phyloP scores from a whole-genome alignment of 148 eudicot species.

The Rhododendron simsii region DNA sequence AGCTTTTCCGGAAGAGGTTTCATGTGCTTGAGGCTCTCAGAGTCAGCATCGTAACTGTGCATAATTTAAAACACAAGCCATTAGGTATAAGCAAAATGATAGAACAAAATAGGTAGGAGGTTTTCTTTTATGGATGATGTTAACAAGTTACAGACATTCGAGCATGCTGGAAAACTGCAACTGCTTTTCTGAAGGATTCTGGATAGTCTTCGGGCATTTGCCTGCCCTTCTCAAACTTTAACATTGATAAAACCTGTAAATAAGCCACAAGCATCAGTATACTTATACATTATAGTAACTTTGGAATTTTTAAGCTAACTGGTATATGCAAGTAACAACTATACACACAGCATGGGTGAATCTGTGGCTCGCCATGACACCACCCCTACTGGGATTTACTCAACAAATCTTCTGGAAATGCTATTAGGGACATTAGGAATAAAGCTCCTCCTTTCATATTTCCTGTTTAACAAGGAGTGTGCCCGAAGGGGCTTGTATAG shows the following conservation, averaged over 20 bases:
- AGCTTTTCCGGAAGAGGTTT: conserved; percentile 49
- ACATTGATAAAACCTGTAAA: conserved; percentile 59
- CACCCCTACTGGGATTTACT: not conserved
- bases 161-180: conserved; percentile 81
- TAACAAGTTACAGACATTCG: conserved; percentile 38
- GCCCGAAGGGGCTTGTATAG: not conserved
- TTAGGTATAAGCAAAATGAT: not conserved
- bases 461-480: not conserved
- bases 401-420: not conserved
- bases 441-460: not conserved
- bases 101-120: not conserved
- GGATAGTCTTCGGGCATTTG: conserved; percentile 70
- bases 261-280: not conserved
- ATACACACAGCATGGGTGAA: not conserved
- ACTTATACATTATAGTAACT: not conserved
- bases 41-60: conserved; percentile 52
- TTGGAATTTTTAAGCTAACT: not conserved
- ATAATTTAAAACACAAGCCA: not conserved
- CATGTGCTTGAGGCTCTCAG: conserved; percentile 50
- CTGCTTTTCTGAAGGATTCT: conserved; percentile 61
- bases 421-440: not conserved
- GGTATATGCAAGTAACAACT: not conserved
- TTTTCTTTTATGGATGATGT: not conserved
- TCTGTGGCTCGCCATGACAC: not conserved
- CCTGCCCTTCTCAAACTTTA: conserved; percentile 53